Evolutionary conservation across 257 asterid species (phyloP).

Genomic region (Voacanga thouarsii): DNA sequence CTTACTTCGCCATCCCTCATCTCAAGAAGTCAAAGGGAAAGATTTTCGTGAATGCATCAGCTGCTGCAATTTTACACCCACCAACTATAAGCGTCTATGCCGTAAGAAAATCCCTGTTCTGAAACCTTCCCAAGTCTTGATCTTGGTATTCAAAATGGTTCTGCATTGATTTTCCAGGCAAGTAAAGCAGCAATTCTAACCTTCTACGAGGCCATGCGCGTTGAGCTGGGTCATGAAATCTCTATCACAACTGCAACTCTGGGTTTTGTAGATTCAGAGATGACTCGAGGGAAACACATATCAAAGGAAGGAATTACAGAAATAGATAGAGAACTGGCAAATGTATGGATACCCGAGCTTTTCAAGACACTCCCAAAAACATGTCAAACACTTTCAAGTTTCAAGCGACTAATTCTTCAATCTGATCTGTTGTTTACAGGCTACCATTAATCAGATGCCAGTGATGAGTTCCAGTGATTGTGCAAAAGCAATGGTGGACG

Average conservation of each 20-base stretch:
- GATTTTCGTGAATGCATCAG: constrained; percentile 6
- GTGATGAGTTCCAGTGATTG: constrained; percentile 20
- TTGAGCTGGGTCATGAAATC: constrained; percentile 22
- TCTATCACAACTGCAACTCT: constrained; percentile 24
- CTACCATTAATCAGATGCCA: constrained; percentile 6
- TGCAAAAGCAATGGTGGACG: constrained; percentile 22
- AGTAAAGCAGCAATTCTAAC: constrained; percentile 23
- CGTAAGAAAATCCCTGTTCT: not conserved
- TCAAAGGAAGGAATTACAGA: constrained; percentile 8
- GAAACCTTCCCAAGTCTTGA: too few relatives aligned
- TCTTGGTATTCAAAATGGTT: too few relatives aligned
- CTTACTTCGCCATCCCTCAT: constrained; percentile 6
- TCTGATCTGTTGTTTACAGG: not conserved
- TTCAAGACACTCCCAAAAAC: too few relatives aligned
- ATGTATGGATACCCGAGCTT: not conserved
- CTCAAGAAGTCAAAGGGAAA: not conserved
- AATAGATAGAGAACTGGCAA: not conserved
- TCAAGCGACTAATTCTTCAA: not conserved
- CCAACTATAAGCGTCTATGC: constrained; percentile 8
- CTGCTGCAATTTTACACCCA: not conserved
- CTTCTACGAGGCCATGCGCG: constrained; percentile 24
- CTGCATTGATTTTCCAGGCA: constrained; percentile 13
- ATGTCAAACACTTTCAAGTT: too few relatives aligned
- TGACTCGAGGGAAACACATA: constrained; percentile 19
- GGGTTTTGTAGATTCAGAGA: constrained; percentile 24